Percentiles rank a stretch among this genome's conserved stretches.
Conservation (phyloP, 257 asterid genomes). For the Euphrasia confusa region DNA sequence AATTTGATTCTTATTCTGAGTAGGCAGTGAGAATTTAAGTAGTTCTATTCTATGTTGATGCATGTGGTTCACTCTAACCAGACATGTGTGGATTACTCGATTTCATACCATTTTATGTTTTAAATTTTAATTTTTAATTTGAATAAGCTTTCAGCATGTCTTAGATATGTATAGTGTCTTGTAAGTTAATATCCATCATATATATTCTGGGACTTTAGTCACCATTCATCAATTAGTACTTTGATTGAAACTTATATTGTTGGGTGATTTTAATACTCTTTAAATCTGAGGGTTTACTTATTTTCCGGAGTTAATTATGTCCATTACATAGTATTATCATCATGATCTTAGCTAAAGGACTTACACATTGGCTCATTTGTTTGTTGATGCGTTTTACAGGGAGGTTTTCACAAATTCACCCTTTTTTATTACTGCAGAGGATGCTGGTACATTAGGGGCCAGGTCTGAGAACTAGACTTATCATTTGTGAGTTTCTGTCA, state of each 20-base stretch:
- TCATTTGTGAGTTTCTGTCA: conserved; percentile 23
- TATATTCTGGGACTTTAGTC: not conserved
- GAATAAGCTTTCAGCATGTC: not conserved
- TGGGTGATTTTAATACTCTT: conserved; percentile 11
- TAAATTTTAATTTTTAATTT: not conserved
- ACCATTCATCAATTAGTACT: not conserved
- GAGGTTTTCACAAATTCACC: conserved; percentile 88
- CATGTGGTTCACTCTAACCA: conserved; percentile 6
- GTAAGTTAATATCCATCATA: not conserved
- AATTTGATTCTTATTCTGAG: not conserved
- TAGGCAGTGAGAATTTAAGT: conserved; percentile 2
- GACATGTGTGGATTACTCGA: not conserved
- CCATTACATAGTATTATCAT: not conserved
- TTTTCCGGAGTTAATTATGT: conserved; percentile 2
- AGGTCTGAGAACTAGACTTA: conserved; percentile 43
- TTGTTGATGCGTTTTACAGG: conserved; percentile 42
- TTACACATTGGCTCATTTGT: conserved; percentile 19
- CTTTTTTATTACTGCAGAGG: conserved; percentile 82
- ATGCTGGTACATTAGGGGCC: conserved; percentile 66
- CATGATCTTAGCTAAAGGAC: conserved; percentile 1
- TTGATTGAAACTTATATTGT: not conserved
- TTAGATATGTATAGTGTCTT: not conserved
- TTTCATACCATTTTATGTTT: not conserved
- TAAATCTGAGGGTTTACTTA: not conserved
- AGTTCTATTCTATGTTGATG: conserved; percentile 7